These are phyloP conservation scores for Pichia insulana DNA, from an alignment of 805 yeast species.

Conservation along the genomic window DNA sequence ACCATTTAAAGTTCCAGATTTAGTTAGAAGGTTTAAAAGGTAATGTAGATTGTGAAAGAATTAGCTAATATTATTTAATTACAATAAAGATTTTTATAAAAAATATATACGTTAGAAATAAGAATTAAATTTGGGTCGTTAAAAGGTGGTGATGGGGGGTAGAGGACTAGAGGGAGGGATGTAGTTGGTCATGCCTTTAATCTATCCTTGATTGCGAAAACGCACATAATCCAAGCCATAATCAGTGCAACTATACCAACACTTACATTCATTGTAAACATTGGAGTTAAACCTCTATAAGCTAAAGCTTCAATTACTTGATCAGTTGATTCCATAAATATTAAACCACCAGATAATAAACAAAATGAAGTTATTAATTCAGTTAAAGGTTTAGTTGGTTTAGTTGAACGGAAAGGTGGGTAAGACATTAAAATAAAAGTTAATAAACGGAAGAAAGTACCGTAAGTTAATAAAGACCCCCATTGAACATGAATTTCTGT, in stretches of 20 bases:
- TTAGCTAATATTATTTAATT: not conserved
- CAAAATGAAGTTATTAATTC: constrained; percentile 76
- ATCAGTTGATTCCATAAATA: constrained; percentile 88
- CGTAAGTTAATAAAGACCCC: constrained; percentile 82
- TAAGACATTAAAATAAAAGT: constrained; percentile 53
- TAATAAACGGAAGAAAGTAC: constrained; percentile 64
- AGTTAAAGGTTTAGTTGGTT: constrained; percentile 72
- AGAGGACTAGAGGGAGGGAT: not conserved
- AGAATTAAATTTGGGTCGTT: not conserved
- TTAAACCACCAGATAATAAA: constrained; percentile 78
- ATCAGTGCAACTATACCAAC: constrained; percentile 70
- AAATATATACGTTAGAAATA: not conserved
- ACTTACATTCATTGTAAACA: constrained; percentile 85
- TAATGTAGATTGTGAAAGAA: not conserved
- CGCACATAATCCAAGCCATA: constrained; percentile 81
- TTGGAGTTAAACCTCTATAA: constrained; percentile 71
- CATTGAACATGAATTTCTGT: constrained; percentile 83
- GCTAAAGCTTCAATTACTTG: constrained; percentile 77
- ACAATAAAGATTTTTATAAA: not conserved
- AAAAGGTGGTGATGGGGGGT: not conserved
- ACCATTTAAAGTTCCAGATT: constrained; percentile 81
- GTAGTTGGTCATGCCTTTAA: constrained; percentile 19
- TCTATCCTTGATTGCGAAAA: constrained; percentile 56
- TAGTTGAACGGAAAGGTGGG: constrained; percentile 26
- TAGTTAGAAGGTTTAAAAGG: constrained; percentile 10